Base-by-base conservation (phyloP, 257 asterid species). In the Thymus mandschuricus region DNA sequence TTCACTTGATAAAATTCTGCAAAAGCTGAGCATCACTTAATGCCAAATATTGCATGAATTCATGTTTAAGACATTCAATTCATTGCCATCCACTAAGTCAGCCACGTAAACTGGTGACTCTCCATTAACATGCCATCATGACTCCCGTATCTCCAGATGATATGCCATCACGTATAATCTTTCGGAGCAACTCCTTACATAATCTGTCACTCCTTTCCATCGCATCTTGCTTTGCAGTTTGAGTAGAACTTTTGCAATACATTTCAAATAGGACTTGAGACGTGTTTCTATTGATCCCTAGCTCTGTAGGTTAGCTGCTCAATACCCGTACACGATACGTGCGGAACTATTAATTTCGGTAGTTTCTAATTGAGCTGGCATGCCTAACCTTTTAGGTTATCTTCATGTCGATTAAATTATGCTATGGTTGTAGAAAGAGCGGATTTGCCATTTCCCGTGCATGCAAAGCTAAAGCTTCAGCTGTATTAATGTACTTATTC, bases 1-100 rank as follows among this genome's bases (percentile, higher is more conserved):
- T 11, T 10, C n/a, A 30, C 1, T 10, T n/a, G 35, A 8, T 3
- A 9, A 10, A 58, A 31, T 12, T 57, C 44, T 31, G 44, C 11
- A 3, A 31, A 38, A n/a, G 66, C 31, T 38, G 50, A 61, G 49
- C 66, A 61, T 61, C 50, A 61, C 13, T 61, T n/a, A 21, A 34
- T 35, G 51, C 21, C 35, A 61, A 40, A 4, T 27, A 15, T 35
- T 60, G 15, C 15, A 29, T 57, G 46, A 12, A 5, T 13, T 11
- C 29, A 33, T 31, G 28, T 46, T 59, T 5, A 59, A 27, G 6
- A 38, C 11, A 35, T 60, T 11, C 10, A 11, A 59, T 59, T 21
- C 21, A 21, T 21, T 21, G 21, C 21, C 40, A 10, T 57, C 43
- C 15, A 29, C 8, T 30, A 57, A 10, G 13, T 30, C 15, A 31